A percentile compares a stretch with the other conserved stretches of the same genome.
These are phyloP conservation scores for Platanthera zijinensis DNA, from an alignment of 106 monocot species.

Conservation along the genomic window DNA sequence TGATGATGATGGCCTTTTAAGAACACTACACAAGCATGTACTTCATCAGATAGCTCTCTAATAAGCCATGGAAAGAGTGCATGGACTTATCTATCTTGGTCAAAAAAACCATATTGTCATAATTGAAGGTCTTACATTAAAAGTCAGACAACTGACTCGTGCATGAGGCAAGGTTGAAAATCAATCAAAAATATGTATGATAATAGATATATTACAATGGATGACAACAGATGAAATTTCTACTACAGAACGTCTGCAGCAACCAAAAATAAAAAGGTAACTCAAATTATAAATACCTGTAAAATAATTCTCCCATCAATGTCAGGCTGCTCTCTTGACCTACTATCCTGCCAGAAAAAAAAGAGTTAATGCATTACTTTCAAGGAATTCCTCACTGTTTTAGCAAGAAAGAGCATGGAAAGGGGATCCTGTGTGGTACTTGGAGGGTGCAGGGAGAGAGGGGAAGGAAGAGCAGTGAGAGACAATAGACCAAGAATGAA, in stretches of 20 bases:
- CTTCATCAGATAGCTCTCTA: neutral
- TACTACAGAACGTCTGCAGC: neutral
- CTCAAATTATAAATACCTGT: slow-evolving; percentile 26
- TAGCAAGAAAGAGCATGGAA: neutral
- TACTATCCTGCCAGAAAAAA: slow-evolving; percentile 30
- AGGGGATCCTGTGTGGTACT: neutral
- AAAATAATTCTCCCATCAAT: slow-evolving; percentile 43
- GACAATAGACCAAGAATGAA: neutral
- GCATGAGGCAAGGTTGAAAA: neutral
- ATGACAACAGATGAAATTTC: neutral
- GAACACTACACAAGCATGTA: neutral
- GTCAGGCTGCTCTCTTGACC: slow-evolving; percentile 27
- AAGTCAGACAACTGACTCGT: neutral
- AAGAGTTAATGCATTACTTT: neutral
- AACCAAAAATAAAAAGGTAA: neutral
- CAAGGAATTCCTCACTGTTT: neutral
- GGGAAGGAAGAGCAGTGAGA: neutral
- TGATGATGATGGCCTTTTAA: neutral
- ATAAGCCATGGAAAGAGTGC: neutral
- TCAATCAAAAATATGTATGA: neutral
- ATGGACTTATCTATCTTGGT: neutral
- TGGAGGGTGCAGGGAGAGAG: neutral
- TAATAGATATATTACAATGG: neutral
- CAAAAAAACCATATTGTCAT: neutral
- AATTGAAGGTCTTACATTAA: neutral